These are phyloP conservation scores for Pouteria glomerata DNA, from an alignment of 148 eudicot species.

Conservation along the genomic window DNA sequence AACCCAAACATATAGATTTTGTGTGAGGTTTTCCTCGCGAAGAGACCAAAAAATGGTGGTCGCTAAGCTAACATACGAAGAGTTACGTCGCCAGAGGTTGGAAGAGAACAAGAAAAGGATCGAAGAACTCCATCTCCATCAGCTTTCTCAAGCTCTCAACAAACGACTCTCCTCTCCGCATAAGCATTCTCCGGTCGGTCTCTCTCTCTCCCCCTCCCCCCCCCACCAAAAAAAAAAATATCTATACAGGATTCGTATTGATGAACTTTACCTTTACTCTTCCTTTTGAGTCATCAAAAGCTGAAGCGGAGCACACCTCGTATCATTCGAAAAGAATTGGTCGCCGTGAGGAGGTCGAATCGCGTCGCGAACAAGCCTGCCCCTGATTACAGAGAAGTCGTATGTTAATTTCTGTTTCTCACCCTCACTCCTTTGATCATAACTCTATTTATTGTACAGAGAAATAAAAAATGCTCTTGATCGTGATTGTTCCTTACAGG, in stretches of 20 bases:
- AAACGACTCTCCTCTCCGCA: slow-evolving; percentile 36
- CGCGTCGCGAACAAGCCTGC: slow-evolving; percentile 59
- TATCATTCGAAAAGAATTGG: slow-evolving; percentile 37
- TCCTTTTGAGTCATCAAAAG: slow-evolving; percentile 21
- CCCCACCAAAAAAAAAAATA: too few species aligned
- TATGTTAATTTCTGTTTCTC: slow-evolving; percentile 6
- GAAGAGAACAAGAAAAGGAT: slow-evolving; percentile 71
- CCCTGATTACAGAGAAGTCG: slow-evolving; percentile 54
- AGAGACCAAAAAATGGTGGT: slow-evolving; percentile 37
- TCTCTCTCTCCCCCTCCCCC: slow-evolving; percentile 16
- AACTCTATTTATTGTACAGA: too few species aligned
- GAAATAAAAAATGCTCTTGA: too few species aligned
- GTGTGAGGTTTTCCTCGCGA: too few species aligned
- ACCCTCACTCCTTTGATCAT: too few species aligned
- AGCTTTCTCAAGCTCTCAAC: slow-evolving; percentile 54
- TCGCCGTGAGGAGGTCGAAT: slow-evolving; percentile 67
- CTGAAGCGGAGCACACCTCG: slow-evolving; percentile 55
- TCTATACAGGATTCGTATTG: not conserved
- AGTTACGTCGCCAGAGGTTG: slow-evolving; percentile 43
- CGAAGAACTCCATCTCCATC: slow-evolving; percentile 64
- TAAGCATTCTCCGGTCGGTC: slow-evolving; percentile 53
- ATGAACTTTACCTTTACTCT: not conserved
- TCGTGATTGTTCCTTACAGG: slow-evolving; percentile 14
- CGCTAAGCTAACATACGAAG: slow-evolving; percentile 45
- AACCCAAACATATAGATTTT: too few species aligned